Evolutionary conservation across 768 basidiomycete genomes (phyloP), one percentile per base, ranked within the genome.

Genomic region (Paxillus rubicundulus): DNA sequence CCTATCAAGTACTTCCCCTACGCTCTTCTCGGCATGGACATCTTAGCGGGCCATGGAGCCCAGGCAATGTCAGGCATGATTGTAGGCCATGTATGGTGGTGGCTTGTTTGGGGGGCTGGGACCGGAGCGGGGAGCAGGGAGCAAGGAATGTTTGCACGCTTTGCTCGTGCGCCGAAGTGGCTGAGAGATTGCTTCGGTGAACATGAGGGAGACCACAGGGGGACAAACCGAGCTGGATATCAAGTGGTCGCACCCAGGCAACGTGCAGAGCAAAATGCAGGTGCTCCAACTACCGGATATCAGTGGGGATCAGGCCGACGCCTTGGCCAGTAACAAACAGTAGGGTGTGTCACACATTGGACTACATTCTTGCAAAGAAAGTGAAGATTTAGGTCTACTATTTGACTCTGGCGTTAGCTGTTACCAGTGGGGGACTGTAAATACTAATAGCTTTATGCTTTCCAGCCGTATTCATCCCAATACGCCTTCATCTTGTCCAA

Each of bases 11-110:
- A 86, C 68, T 80, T 85, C 53, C 89, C 92, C 1, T 92, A 85
- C 63, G 75, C 81, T 36, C 76, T 94, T 63, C 78, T 94, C 47
- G 82, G 64, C 34, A 69, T 95, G 61, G 92, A 94, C 67, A 65
- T 88, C 43, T 63, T 93, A 61, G 76, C 77, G 53, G 82, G 71
- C 10, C 87, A 87, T 4, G 87, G 84, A 4, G 79, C 82, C 7
- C 61, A 74, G 24, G 72, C 78, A 21, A 64, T 90, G 44, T 84
- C 85, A 0, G 92, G 92, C 8, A 78, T 87, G 32, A 76, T 89
- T 30, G 79, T 85, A 2, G 92, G 92, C 0, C 90, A 94, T 64
- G 65, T 81, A 9, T 93, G 89, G 87, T 91, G 86, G 84, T 89
- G 84, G 84, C 63, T 72, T 21, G 76, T 89, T 8, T 84, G 84